Evolutionary conservation across 2,329 filamentous ascomycete genomes (phyloP).

Genomic region (Colletotrichum gigasporum): DNA sequence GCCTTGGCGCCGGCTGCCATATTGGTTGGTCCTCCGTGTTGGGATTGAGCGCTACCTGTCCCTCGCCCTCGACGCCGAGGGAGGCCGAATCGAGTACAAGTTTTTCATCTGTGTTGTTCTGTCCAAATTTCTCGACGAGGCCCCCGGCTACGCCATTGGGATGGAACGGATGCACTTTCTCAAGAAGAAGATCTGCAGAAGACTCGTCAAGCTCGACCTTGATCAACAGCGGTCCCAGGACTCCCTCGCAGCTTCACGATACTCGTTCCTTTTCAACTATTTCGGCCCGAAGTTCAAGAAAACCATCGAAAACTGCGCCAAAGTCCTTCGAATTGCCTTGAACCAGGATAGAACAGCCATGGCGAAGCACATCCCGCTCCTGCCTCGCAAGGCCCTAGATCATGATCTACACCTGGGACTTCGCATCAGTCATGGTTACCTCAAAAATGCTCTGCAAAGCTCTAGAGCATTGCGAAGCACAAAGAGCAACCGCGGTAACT

Average conservation of each 20-base stretch:
- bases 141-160: slow-evolving; percentile 33
- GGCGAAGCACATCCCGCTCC: slow-evolving; percentile 48
- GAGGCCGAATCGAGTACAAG: slow-evolving; percentile 65
- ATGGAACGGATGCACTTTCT: slow-evolving; percentile 51
- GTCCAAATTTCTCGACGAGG: slow-evolving; percentile 54
- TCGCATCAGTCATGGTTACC: slow-evolving; percentile 48
- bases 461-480: neutral
- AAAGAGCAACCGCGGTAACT: neutral
- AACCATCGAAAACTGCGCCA: slow-evolving; percentile 40
- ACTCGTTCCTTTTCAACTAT: slow-evolving; percentile 39
- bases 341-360: slow-evolving; percentile 47
- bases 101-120: slow-evolving; percentile 61
- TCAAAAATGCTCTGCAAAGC: slow-evolving; percentile 31
- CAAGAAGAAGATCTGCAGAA: slow-evolving; percentile 63
- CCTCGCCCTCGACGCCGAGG: slow-evolving; percentile 45
- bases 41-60: slow-evolving; percentile 62
- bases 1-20: slow-evolving; percentile 71
- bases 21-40: slow-evolving; percentile 72
- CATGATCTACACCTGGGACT: slow-evolving; percentile 47
- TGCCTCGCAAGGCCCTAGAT: slow-evolving; percentile 48
- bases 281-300: slow-evolving; percentile 40
- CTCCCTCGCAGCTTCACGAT: slow-evolving; percentile 25
- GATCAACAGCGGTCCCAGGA: slow-evolving; percentile 40
- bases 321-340: slow-evolving; percentile 48
- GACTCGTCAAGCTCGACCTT: slow-evolving; percentile 65